Base-by-base conservation (phyloP, 108 stramenopile species). In the Pseudonitzschia pungens region DNA sequence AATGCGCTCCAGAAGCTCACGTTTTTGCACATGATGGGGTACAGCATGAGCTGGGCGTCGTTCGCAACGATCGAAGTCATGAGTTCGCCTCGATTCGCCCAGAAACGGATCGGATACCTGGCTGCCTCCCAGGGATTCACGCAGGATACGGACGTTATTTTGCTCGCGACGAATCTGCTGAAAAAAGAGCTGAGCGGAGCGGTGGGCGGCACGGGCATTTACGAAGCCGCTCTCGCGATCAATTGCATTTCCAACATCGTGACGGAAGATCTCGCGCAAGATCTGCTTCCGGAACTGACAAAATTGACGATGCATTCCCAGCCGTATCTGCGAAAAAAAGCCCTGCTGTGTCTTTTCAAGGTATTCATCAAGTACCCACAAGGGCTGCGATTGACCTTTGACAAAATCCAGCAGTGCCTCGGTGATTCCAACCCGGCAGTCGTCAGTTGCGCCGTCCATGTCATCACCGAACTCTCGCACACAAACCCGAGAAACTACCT, bases 401-500 rank as follows among this genome's bases (percentile, higher is more conserved):
- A 95, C 53, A 81, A 86, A 54, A 84, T 99, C 33, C 96, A 97
- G 75, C 75, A 84, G 26, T 91, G 95, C 57, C 77, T 99, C 15
- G 90, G 88, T 44, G 99, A 99, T 81, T 48, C 85, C 20, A 90
- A 97, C 68, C 88, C 94, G 26, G 81, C 94, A 16, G 99, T 99
- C 11, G 92, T 97, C 0, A 93, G 90, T 20, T 98, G 97, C 79
- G 98, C 99, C 7, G 99, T 99, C 51, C 98, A 99, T 84, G 98
- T 99, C 24, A 94, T 99, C 76, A 98, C 98, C 45, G 98, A 97
- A 86, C 83, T 99, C 45, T 86, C 92, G 36, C 91, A 98, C 79
- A 96, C 95, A 81, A 98, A 98, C 77, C 97, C 99, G 11, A 91
- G 86, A 66, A 99, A 99, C 77, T 99, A 98, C 84, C 75, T 99